Percentiles rank a stretch among this genome's conserved stretches.
Conservation (phyloP, 345 rosid genomes). For the Eutrema heterophyllum region DNA sequence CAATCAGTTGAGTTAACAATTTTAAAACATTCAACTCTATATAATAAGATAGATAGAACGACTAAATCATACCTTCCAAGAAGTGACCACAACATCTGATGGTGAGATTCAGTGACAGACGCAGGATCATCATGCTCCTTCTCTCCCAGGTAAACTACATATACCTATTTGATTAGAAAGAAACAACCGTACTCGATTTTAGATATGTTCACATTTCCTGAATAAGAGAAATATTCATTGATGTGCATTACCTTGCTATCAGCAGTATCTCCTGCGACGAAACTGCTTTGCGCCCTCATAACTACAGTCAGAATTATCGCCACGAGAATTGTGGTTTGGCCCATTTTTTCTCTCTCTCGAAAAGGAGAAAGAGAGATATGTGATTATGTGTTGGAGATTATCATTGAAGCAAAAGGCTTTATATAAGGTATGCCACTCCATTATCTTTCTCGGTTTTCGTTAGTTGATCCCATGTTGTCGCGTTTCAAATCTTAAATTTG, state of each 20-base stretch:
- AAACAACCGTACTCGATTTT: neutral
- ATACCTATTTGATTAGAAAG: slow-evolving; percentile 22
- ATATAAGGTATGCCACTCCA: neutral
- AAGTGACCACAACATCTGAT: slow-evolving; percentile 27
- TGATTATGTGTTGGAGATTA: neutral
- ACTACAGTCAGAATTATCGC: neutral
- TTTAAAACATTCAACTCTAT: no score
- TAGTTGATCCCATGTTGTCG: neutral
- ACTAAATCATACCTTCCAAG: slow-evolving; percentile 25
- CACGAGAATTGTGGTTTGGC: neutral
- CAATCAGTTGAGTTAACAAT: no score
- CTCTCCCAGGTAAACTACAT: slow-evolving; percentile 38
- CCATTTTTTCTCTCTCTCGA: neutral
- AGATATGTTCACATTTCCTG: neutral
- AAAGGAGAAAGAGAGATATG: neutral
- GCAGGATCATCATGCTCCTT: slow-evolving; percentile 33
- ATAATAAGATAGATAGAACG: no score
- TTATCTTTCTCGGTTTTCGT: neutral
- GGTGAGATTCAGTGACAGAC: slow-evolving; percentile 28
- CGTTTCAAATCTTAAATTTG: neutral
- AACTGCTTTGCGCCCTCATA: neutral
- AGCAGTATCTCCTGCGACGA: neutral
- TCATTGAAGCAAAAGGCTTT: neutral
- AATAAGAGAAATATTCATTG: neutral
- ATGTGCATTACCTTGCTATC: neutral